Conservation (phyloP, 306 rosid species). For the Lathyrus tuberosus region DNA sequence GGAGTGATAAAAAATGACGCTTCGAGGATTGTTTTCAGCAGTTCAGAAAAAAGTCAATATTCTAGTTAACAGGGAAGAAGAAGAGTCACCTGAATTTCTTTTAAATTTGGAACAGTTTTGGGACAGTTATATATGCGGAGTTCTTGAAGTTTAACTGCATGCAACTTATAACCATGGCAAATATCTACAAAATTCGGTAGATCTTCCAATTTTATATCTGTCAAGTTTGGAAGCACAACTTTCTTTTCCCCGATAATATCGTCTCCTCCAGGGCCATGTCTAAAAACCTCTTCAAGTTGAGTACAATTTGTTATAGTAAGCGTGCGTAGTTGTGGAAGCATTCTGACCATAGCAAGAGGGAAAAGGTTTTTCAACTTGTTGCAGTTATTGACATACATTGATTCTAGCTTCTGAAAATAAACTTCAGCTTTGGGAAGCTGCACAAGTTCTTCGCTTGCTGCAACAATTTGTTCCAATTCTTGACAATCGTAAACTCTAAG, state of each 20-base stretch:
- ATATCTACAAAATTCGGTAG: neutral
- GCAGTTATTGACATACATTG: neutral
- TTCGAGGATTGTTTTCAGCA: too few species aligned
- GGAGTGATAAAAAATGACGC: neutral
- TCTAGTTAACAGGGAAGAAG: neutral
- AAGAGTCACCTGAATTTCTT: neutral
- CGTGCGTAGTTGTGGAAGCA: neutral
- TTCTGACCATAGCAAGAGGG: neutral
- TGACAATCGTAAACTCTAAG: neutral
- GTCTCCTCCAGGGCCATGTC: neutral
- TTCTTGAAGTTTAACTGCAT: neutral
- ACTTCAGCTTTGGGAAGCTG: neutral
- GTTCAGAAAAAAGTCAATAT: too few species aligned
- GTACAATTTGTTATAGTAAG: neutral
- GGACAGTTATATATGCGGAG: neutral
- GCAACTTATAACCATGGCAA: neutral
- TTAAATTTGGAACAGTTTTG: neutral
- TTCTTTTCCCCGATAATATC: neutral
- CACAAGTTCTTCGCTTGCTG: neutral
- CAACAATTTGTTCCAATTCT: neutral
- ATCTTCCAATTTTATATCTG: neutral
- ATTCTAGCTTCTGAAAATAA: neutral
- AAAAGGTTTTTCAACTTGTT: slow-evolving; percentile 1
- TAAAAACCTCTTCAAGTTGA: neutral
- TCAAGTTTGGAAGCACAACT: slow-evolving; percentile 2